These are phyloP conservation scores for Podospora bellae-mahoneyi DNA, from an alignment of 495 filamentous ascomycete genomes.

Conservation along the genomic window DNA sequence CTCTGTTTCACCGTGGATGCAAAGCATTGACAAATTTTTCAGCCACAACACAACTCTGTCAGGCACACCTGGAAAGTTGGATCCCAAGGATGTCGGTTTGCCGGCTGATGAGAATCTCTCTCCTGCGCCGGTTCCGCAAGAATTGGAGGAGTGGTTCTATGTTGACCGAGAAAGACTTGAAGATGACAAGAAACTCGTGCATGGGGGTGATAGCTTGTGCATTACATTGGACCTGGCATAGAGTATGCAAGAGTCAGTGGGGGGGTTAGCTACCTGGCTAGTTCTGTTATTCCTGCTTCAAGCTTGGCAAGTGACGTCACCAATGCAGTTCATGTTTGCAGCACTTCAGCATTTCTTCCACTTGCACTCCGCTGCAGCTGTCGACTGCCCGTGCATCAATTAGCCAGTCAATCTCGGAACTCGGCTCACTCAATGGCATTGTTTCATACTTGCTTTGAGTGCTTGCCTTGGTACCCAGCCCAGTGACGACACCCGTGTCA, in stretches of 20 bases:
- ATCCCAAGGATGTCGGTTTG: slow-evolving; percentile 22
- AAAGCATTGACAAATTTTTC: slow-evolving; percentile 1
- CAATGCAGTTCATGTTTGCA: background rate
- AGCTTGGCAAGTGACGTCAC: background rate
- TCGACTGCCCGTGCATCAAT: background rate
- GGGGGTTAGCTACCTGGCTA: too few species aligned
- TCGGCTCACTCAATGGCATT: background rate
- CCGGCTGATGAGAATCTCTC: slow-evolving; percentile 24
- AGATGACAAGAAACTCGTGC: background rate
- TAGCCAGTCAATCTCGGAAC: background rate
- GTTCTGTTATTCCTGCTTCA: background rate
- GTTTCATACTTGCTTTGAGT: background rate
- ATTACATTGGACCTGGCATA: background rate
- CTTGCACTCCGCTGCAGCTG: background rate
- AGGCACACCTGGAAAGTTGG: slow-evolving; percentile 25
- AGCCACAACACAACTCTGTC: slow-evolving; percentile 28
- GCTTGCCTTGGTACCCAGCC: background rate
- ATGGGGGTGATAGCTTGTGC: background rate
- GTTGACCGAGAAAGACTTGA: slow-evolving; percentile 9
- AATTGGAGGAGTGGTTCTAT: slow-evolving; percentile 16
- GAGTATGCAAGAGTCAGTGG: too few species aligned
- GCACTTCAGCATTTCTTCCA: background rate
- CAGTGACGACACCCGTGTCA: background rate
- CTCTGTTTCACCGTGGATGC: background rate
- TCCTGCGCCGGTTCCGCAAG: slow-evolving; percentile 14